These are phyloP conservation scores for Babesia bovis DNA, from an alignment of 169 alveolate species.

Conservation along the genomic window DNA sequence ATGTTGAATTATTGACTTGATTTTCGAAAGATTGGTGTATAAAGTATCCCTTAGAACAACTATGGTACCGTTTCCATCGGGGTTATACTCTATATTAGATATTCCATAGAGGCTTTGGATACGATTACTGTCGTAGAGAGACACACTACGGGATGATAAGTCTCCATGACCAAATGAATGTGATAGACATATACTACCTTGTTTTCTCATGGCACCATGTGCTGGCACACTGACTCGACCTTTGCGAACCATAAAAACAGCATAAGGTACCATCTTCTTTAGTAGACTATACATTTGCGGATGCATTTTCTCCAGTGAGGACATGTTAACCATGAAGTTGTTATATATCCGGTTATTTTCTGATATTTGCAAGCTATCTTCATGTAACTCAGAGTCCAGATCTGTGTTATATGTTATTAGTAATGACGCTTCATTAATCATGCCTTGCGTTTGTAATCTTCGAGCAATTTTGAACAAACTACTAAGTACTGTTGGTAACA, in stretches of 20 bases:
- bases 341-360: conserved; percentile 43
- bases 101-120: background rate
- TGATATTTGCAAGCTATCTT: conserved; percentile 39
- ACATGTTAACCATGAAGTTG: conserved; percentile 31
- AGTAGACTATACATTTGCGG: conserved; percentile 29
- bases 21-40: conserved; percentile 33
- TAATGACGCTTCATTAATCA: conserved; percentile 8
- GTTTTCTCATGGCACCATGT: conserved; percentile 11
- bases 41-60: conserved; percentile 51
- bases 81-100: background rate
- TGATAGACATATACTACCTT: background rate
- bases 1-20: conserved; percentile 1
- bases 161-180: background rate
- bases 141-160: background rate
- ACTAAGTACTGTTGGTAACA: conserved; percentile 43
- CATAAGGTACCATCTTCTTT: conserved; percentile 53
- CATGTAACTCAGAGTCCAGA: conserved; percentile 51
- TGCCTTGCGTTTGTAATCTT: conserved; percentile 10
- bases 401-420: conserved; percentile 35
- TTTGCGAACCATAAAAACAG: conserved; percentile 21
- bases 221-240: conserved; percentile 36
- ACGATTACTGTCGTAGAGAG: conserved; percentile 6
- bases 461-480: conserved; percentile 24
- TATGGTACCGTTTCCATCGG: background rate
- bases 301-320: conserved; percentile 6